A percentile compares a stretch with the other conserved stretches of the same genome.
Evolutionary conservation across 306 rosid genomes (phyloP).

Genomic region (Sicyos baderoa): DNA sequence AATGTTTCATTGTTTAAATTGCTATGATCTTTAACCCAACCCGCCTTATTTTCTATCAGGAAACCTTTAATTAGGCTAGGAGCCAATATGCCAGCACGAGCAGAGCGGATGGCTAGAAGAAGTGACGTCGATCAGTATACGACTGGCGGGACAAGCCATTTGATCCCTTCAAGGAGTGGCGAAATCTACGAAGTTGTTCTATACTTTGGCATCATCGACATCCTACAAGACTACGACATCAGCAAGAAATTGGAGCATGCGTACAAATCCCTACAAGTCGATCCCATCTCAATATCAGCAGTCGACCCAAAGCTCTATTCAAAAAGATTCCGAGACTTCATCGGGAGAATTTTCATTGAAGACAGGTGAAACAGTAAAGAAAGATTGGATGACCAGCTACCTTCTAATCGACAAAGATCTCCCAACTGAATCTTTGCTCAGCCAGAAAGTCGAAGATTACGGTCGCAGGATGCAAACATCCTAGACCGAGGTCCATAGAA

Average conservation of each 20-base stretch:
- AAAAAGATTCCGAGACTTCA: constrained; percentile 80
- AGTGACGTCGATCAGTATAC: constrained; percentile 83
- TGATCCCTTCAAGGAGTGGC: constrained; percentile 57
- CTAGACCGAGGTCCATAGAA: neutral
- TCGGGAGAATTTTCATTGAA: constrained; percentile 68
- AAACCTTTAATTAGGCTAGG: constrained; percentile 81
- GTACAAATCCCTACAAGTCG: constrained; percentile 80
- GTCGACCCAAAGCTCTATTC: constrained; percentile 97
- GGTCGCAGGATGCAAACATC: neutral
- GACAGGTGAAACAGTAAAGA: constrained; percentile 42
- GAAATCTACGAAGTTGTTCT: constrained; percentile 67
- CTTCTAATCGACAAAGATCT: neutral
- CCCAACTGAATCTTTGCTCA: neutral
- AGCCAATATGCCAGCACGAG: constrained; percentile 96
- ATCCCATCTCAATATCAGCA: constrained; percentile 78
- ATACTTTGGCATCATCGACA: constrained; percentile 90
- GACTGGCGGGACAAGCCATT: constrained; percentile 49
- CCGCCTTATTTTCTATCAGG: constrained; percentile 32
- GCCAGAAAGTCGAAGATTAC: neutral
- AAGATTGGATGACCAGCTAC: neutral
- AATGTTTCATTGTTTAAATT: too few relatives aligned
- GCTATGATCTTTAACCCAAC: constrained; percentile 2
- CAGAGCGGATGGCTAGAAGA: constrained; percentile 72
- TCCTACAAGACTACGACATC: constrained; percentile 91
- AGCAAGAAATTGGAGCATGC: constrained; percentile 95